Conservation (phyloP, 225 moss, liverwort and hornwort species). For the Lunularia cruciata region DNA sequence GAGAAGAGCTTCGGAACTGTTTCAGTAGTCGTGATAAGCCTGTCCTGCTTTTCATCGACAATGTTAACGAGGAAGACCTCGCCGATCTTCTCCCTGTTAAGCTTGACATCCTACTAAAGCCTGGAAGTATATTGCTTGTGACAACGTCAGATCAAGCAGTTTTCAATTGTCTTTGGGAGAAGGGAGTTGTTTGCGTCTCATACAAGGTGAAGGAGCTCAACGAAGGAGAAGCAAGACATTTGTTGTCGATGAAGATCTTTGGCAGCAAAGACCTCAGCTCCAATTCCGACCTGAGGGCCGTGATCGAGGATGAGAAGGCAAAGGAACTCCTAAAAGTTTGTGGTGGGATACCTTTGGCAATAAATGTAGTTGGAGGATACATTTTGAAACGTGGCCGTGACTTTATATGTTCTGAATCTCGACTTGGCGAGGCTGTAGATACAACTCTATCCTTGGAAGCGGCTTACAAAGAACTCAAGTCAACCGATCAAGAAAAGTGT, state of each 20-base stretch:
- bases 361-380: neutral
- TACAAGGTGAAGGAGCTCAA: neutral
- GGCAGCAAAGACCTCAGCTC: neutral
- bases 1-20: neutral
- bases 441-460: neutral
- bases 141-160: neutral
- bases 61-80: neutral
- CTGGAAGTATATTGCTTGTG: conserved; percentile 7
- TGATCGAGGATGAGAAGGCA: neutral
- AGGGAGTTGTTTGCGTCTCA: neutral
- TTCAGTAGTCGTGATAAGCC: neutral
- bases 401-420: no score
- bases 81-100: neutral
- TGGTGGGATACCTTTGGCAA: conserved; percentile 1
- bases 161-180: neutral
- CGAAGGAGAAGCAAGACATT: neutral
- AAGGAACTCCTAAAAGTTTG: neutral
- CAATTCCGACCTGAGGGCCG: neutral
- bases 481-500: neutral
- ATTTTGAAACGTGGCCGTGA: neutral
- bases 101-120: neutral
- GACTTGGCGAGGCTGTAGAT: no score
- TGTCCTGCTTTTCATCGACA: conserved; percentile 1
- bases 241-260: neutral
- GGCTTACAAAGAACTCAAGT: neutral